Evolutionary conservation across 345 rosid genomes (phyloP).

Genomic region (Clausena lansium): DNA sequence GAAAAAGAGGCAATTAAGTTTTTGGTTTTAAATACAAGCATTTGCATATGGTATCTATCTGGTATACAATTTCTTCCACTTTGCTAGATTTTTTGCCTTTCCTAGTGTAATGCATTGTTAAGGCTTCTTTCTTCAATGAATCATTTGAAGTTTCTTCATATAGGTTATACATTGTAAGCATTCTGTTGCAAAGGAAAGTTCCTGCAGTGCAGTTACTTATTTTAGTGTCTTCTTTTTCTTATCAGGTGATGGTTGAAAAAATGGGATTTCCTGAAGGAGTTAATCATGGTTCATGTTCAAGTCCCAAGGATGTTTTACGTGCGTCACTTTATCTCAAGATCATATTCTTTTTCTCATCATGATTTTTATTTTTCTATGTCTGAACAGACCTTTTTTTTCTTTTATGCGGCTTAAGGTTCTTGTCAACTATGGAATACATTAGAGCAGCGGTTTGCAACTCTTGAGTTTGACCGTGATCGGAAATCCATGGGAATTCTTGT

Average conservation of each 20-base stretch:
- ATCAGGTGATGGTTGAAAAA: conserved; percentile 93
- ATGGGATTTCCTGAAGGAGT: conserved; percentile 77
- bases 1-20: neutral
- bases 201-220: conserved; percentile 2
- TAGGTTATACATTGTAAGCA: neutral
- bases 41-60: neutral
- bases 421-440: conserved; percentile 60
- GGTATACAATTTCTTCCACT: neutral
- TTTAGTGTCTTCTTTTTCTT: neutral
- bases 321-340: conserved; percentile 21
- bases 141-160: neutral
- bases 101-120: neutral
- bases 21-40: neutral
- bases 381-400: neutral
- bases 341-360: neutral
- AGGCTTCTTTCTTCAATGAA: conserved; percentile 10
- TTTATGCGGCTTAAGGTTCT: conserved; percentile 46
- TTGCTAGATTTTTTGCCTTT: neutral
- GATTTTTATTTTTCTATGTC: neutral
- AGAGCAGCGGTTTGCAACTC: conserved; percentile 85
- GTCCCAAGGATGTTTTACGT: conserved; percentile 48
- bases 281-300: conserved; percentile 35
- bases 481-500: conserved; percentile 99
- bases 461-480: conserved; percentile 87
- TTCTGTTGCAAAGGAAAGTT: neutral